Base-by-base conservation (phyloP, 768 basidiomycete species). In the Pisolithus albus region DNA sequence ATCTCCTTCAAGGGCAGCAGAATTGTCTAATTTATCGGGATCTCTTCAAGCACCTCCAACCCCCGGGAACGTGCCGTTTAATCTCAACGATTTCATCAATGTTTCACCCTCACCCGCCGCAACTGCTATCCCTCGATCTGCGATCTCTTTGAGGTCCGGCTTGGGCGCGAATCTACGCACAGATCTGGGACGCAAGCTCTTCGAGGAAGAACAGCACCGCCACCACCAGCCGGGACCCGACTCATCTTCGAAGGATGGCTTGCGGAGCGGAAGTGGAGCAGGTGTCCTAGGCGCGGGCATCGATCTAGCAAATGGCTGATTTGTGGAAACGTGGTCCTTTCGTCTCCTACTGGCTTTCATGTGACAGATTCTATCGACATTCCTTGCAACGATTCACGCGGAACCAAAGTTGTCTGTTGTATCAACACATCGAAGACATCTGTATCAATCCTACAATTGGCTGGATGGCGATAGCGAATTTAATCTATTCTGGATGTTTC, bases 41-140 rank as follows among this genome's bases (percentile, higher is more conserved):
- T 58, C 71, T 40, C 66, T 70, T 5, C 63, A 67, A 32, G 65
- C 63, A 9, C 62, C 72, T 40, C 71, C 72, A 7, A 71, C 70
- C 3, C 71, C 71, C 24, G 67, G 55, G 36, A 59, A 57, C 37
- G 66, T 56, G 58, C 67, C 59, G 66, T 86, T 88, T 67, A 83
- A 86, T 63, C 72, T 86, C 52, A 77, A 77, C 56, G 86, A 88
- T 52, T 88, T 81, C 62, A 80, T 87, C 61, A 81, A 88, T 57
- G 82, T 82, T 36, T 86, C 85, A 23, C 84, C 84, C 13, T 82
- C 83, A 3, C 81, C 83, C 5, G 71, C 75, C 11, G 65, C 74
- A 15, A 69, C 66, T 13, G 51, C 63, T 2, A 60, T 66, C 43
- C 60, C 60, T 9, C 70, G 60, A 30, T 62, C 65, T 44, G 55